Evolutionary conservation across 2,329 filamentous ascomycete genomes (phyloP).

Genomic region (Cytospora paraplurivora): DNA sequence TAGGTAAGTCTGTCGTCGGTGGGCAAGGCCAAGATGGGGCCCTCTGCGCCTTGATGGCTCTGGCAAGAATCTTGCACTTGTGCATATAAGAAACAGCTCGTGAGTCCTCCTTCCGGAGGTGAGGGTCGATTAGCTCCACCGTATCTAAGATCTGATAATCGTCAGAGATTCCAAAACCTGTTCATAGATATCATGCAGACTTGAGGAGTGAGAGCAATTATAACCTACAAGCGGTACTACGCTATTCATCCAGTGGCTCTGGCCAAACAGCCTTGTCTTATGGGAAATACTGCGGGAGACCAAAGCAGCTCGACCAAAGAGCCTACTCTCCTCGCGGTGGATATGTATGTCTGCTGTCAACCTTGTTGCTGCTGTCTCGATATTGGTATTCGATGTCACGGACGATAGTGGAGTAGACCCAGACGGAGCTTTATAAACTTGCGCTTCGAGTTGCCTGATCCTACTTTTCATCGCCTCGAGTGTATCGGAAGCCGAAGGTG

Average conservation of each 20-base stretch:
- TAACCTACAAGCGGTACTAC: constrained; percentile 13
- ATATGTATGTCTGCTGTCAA: constrained; percentile 50
- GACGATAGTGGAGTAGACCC: constrained; percentile 22
- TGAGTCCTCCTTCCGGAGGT: constrained; percentile 5
- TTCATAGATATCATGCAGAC: neutral
- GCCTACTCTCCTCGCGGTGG: constrained; percentile 40
- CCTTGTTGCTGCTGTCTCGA: constrained; percentile 37
- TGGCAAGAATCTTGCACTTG: constrained; percentile 45
- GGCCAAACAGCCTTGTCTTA: constrained; percentile 27
- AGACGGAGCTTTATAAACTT: constrained; percentile 32
- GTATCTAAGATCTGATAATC: constrained; percentile 1
- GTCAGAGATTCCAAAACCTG: neutral
- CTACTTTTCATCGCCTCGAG: constrained; percentile 42
- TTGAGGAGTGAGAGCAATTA: too few relatives aligned
- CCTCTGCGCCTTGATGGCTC: constrained; percentile 46
- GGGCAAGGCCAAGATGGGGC: constrained; percentile 39
- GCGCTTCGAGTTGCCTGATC: constrained; percentile 50
- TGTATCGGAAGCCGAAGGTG: constrained; percentile 31
- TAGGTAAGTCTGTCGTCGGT: constrained; percentile 45
- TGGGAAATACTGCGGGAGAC: constrained; percentile 21
- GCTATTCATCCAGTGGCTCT: constrained; percentile 25
- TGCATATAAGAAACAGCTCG: constrained; percentile 35
- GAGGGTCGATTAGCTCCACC: constrained; percentile 7
- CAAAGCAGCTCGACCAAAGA: neutral
- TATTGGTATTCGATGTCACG: constrained; percentile 34